Evolutionary conservation across 1,284 basidiomycete genomes (phyloP), one percentile per base, ranked within the genome.

Genomic region (Phellinidium pouzarii): DNA sequence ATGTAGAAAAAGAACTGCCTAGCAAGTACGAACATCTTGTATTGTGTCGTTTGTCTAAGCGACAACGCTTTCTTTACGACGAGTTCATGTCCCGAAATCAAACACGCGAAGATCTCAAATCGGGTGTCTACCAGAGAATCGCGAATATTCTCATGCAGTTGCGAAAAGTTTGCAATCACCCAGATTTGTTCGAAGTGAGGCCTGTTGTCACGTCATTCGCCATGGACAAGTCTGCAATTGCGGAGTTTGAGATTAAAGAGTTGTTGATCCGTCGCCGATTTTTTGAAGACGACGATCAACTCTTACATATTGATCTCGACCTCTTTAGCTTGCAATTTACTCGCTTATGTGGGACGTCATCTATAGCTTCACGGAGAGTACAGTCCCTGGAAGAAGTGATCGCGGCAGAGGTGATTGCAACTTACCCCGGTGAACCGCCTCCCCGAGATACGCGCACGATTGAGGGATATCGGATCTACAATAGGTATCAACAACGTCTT

Each of bases 111-210:
- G 91, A 91, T 12, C 76, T 98, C 45, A 77, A 86, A 14, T 92
- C 90, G 3, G 95, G 94, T 2, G 75, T 86, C 1, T 89, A 89
- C 61, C 84, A 87, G 67, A 94, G 94, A 66, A 93, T 98, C 56
- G 93, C 94, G 68, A 98, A 98, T 66, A 91, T 95, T 56, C 77
- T 98, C 55, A 98, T 98, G 94, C 95, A 98, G 66, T 76, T 96
- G 19, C 80, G 91, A 48, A 94, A 94, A 70, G 91, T 94, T 37
- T 95, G 94, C 74, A 96, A 96, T 62, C 94, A 97, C 65, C 94
- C 94, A 0, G 90, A 97, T 65, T 74, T 98, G 20, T 97, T 98
- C 66, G 95, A 98, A 69, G 89, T 95, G 17, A 81, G 94, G 40
- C 93, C 93, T 0, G 91, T 97, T 60, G 81, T 91, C 42, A 97